Evolutionary conservation across 2,329 filamentous ascomycete genomes (phyloP), one percentile per base, ranked within the genome.

Genomic region (Claviceps cyperi): DNA sequence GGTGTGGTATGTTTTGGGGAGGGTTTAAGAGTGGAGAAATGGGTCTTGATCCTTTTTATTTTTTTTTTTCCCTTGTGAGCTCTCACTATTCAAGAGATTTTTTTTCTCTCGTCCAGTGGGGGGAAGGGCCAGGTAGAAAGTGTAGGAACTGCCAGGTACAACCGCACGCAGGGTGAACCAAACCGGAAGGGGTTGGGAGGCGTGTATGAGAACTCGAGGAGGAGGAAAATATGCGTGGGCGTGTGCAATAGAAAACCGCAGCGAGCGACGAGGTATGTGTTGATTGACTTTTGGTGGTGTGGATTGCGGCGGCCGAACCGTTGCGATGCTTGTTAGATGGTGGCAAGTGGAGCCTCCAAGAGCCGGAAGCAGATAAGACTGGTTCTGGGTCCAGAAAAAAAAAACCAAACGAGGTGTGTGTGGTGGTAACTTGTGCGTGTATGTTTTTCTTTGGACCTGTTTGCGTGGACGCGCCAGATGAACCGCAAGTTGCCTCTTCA

Each of bases 21-120:
- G 66, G 66, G 64, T 66, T 66, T 59, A 62, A 49, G 64, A 66
- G 69, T 71, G 69, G 69, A 67, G 68, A 70, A 68, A 60, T 63
- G 66, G 66, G 62, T 66, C 67, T 66, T 58, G 62, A 62, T 64
- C 60, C 64, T 68, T 68, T 67, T 67, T 66, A 55, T 55, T 62
- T 65, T 65, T 62, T n/a, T n/a, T 64, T 43, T 46, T 44, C n/a
- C 15, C 32, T 48, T 41, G 48, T 50, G 47, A 40, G 45, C 41
- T 46, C 47, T 50, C 46, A 45, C 36, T 41, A 35, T 19, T 51
- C 19, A 17, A 45, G 21, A 44, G 43, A 36, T 46, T 36, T 45
- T 68, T 68, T 67, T 67, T 65, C 54, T 56, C 61, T 46, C 47
- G 28, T 14, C 44, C 13, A 22, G 32, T 13, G 52, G 53, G 55